Evolutionary conservation across 2,329 filamentous ascomycete species (phyloP), one percentile per base, ranked within the genome.

Genomic region (Ophiocordyceps sinensis): DNA sequence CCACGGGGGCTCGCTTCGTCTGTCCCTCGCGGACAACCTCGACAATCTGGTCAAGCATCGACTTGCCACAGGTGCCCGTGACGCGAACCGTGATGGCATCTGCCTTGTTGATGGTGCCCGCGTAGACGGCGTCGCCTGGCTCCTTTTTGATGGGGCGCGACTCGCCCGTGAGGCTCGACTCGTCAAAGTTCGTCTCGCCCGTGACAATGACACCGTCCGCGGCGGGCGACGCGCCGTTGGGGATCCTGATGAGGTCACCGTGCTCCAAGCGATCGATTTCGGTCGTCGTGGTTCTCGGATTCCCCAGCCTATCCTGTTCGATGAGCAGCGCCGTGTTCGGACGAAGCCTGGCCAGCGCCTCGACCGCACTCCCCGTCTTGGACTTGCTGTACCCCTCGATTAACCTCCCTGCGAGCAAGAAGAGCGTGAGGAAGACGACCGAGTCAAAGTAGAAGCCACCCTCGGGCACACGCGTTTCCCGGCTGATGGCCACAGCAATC

Each of bases 331-430:
- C 87, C 40, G 84, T 82, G 0, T 74, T 79, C 0, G 88, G 87
- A 14, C 85, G 73, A 28, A 95, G 69, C 46, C 82, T 85, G 2
- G 81, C 80, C 5, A 95, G 66, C 45, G 82, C 78, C 29, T 83
- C 77, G 2, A 95, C 82, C 1, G 88, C 88, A 56, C 93, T 83
- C 1, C 87, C 87, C 0, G 88, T 86, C 53, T 82, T 89, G 0
- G 86, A 82, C 61, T 94, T 94, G 68, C 84, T 94, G 64, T 91
- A 93, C 1, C 85, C 80, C 64, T 95, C 89, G 12, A 88, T 76
- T 38, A 82, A 71, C n/a, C 82, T 70, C 2, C 80, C 79, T 28
- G 71, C 59, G 1, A 95, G 75, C 19, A 95, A 72, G 56, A 95
- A 95, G 47, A 95, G 70, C 0, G 88, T 94, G 43, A 95, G 59